Percentiles rank a stretch among this genome's conserved stretches.
Evolutionary conservation across 1,139 yeast genomes (phyloP).

Genomic region (Debaryomyces udenii): DNA sequence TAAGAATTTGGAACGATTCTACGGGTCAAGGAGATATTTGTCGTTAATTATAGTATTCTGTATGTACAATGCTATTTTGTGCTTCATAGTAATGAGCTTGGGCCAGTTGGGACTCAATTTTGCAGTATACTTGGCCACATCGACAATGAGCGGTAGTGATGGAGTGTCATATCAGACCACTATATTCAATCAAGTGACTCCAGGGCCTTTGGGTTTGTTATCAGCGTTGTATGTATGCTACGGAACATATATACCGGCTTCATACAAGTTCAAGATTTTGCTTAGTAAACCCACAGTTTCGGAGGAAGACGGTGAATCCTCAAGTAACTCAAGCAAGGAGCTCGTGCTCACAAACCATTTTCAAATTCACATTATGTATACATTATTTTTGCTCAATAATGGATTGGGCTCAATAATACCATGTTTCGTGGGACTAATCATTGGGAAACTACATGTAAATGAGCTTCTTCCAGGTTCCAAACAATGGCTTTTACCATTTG

Average conservation of each 20-base stretch:
- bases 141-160: slow-evolving; percentile 13
- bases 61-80: slow-evolving; percentile 36
- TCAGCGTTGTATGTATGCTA: slow-evolving; percentile 64
- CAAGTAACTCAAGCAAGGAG: slow-evolving; percentile 23
- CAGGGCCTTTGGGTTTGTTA: slow-evolving; percentile 69
- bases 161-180: slow-evolving; percentile 27
- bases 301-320: slow-evolving; percentile 15
- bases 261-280: slow-evolving; percentile 58
- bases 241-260: slow-evolving; percentile 58
- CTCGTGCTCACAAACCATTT: slow-evolving; percentile 58
- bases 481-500: slow-evolving; percentile 50
- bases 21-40: slow-evolving; percentile 62
- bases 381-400: slow-evolving; percentile 56
- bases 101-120: slow-evolving; percentile 40
- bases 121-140: slow-evolving; percentile 27
- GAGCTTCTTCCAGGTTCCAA: slow-evolving; percentile 65
- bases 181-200: slow-evolving; percentile 37
- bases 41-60: slow-evolving; percentile 38
- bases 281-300: slow-evolving; percentile 28
- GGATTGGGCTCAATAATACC: slow-evolving; percentile 56
- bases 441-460: slow-evolving; percentile 59
- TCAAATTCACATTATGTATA: slow-evolving; percentile 54
- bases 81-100: slow-evolving; percentile 39
- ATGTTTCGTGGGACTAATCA: slow-evolving; percentile 56
- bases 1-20: slow-evolving; percentile 65